Conservation (phyloP, 352 stramenopile species). For the Globisporangium cylindrosporum region DNA sequence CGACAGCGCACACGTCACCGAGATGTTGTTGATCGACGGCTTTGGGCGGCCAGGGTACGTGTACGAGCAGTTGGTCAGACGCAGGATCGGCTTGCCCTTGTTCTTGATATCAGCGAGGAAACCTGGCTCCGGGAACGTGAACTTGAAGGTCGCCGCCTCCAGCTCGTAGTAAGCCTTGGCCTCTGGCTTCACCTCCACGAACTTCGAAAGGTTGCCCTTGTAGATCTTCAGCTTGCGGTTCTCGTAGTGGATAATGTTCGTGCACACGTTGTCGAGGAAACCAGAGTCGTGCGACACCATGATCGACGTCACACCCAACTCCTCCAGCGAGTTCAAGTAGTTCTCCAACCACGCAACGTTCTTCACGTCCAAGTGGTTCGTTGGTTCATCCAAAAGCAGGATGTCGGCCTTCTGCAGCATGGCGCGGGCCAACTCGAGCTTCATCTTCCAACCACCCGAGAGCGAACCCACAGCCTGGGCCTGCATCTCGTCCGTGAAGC, state of each 20-base stretch:
- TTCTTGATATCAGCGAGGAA: constrained; percentile 90
- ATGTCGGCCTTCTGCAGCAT: constrained; percentile 96
- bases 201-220: constrained; percentile 84
- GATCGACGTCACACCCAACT: constrained; percentile 86
- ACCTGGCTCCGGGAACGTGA: constrained; percentile 86
- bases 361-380: constrained; percentile 93
- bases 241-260: constrained; percentile 98
- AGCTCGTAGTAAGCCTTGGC: constrained; percentile 89
- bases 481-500: constrained; percentile 95
- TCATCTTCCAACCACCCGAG: constrained; percentile 96
- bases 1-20: constrained; percentile 75
- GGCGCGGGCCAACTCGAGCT: constrained; percentile 92
- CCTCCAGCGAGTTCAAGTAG: constrained; percentile 81
- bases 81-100: constrained; percentile 89
- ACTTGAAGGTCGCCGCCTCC: constrained; percentile 80
- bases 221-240: constrained; percentile 89
- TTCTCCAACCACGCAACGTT: constrained; percentile 92
- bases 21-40: constrained; percentile 84
- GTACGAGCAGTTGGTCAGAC: constrained; percentile 85
- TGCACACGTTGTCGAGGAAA: constrained; percentile 98
- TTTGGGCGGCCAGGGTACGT: constrained; percentile 75
- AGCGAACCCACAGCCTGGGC: constrained; percentile 88
- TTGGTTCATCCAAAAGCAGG: constrained; percentile 95
- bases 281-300: constrained; percentile 96
- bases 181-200: constrained; percentile 85